These are phyloP conservation scores for Tuber umbilicatum DNA, from an alignment of 495 filamentous ascomycete species.

Conservation along the genomic window DNA sequence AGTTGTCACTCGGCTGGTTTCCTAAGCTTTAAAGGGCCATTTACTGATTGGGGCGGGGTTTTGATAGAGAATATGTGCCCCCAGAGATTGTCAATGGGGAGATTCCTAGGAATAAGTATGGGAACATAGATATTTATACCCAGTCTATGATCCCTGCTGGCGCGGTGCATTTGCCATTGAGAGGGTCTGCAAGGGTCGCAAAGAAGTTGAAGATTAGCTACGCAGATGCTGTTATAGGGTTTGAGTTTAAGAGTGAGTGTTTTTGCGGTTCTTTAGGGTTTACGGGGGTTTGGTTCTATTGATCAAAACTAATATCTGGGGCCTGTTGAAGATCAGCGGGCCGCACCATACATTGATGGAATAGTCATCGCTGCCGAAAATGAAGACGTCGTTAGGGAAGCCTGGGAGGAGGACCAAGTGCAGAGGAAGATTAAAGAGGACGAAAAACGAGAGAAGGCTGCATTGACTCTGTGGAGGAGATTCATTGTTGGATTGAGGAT, in stretches of 20 bases:
- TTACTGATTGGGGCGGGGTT: neutral
- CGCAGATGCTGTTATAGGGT: conserved; percentile 91
- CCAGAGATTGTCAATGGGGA: conserved; percentile 71
- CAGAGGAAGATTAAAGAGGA: conserved; percentile 73
- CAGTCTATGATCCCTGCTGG: conserved; percentile 84
- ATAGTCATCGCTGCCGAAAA: conserved; percentile 81
- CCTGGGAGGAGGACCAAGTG: conserved; percentile 72
- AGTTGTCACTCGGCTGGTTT: neutral
- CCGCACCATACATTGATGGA: conserved; percentile 82
- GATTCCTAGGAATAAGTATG: conserved; percentile 91
- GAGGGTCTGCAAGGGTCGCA: conserved; percentile 69
- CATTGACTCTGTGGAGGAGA: conserved; percentile 74
- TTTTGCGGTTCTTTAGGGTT: neutral
- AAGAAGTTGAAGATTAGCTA: conserved; percentile 78
- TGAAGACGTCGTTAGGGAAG: conserved; percentile 65
- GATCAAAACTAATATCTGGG: neutral
- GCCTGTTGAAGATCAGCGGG: conserved; percentile 64
- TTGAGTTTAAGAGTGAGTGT: conserved; percentile 61
- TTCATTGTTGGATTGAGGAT: conserved; percentile 80
- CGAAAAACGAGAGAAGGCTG: conserved; percentile 68
- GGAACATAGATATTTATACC: conserved; percentile 94
- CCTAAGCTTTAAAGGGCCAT: conserved; percentile 1
- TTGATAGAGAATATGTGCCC: conserved; percentile 52
- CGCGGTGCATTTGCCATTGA: conserved; percentile 73
- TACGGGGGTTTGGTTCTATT: neutral